These are phyloP conservation scores for Nannochloropsis gaditana DNA, from an alignment of 108 stramenopile species.

Conservation along the genomic window DNA sequence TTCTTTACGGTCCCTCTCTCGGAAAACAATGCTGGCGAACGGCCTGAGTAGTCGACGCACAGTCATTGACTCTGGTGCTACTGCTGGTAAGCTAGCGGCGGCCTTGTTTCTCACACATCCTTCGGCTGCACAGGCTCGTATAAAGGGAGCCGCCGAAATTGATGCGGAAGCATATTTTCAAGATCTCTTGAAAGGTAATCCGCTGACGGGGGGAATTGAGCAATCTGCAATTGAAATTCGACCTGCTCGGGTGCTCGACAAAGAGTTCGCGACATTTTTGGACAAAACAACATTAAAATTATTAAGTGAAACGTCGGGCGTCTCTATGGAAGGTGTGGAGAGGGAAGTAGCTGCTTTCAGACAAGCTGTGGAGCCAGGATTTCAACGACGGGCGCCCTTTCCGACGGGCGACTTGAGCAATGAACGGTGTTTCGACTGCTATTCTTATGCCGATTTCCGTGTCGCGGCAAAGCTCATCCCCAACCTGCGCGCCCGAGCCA, in stretches of 20 bases:
- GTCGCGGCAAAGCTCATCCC: background rate
- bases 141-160: background rate
- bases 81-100: background rate
- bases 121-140: background rate
- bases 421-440: constrained; percentile 6
- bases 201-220: background rate
- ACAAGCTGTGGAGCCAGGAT: constrained; percentile 5
- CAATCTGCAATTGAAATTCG: background rate
- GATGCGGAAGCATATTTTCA: background rate
- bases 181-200: background rate
- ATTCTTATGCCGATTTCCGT: constrained; percentile 6
- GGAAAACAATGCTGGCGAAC: too few relatives aligned
- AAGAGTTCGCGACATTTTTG: background rate
- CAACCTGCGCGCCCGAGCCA: background rate
- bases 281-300: background rate
- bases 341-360: constrained; percentile 10
- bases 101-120: background rate
- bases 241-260: background rate
- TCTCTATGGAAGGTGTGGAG: background rate
- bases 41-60: too few relatives aligned
- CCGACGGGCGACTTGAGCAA: background rate
- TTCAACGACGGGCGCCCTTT: constrained; percentile 14
- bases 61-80: too few relatives aligned
- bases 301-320: background rate
- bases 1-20: too few relatives aligned